phyloP scores from a whole-genome alignment of 176 grass and related monocot genomes.

The Zoysia japonica region DNA sequence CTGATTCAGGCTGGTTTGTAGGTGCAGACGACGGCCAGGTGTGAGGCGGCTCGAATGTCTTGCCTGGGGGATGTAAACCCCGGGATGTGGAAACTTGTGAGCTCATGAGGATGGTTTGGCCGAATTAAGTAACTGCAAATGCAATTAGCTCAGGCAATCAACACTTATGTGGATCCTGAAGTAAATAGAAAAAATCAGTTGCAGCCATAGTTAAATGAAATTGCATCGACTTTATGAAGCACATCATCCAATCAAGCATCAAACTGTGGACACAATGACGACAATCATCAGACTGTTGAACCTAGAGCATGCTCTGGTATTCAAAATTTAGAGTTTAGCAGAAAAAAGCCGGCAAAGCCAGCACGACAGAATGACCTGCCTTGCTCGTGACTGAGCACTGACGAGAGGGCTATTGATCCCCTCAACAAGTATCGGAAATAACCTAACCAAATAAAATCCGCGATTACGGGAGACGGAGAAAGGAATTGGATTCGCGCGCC shows the following conservation, averaged over 20 bases:
- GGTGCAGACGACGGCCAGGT: slow-evolving; percentile 42
- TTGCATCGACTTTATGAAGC: not conserved
- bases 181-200: slow-evolving; percentile 18
- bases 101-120: slow-evolving; percentile 40
- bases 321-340: not conserved
- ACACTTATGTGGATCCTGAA: not conserved
- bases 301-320: not conserved
- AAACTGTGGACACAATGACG: not conserved
- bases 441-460: not conserved
- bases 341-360: not conserved
- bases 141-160: not conserved
- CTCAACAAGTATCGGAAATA: not conserved
- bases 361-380: not conserved
- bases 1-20: slow-evolving; percentile 40
- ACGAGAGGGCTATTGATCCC: not conserved
- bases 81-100: slow-evolving; percentile 62
- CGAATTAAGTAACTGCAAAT: not conserved
- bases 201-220: not conserved
- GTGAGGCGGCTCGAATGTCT: slow-evolving; percentile 48
- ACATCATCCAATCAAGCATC: not conserved
- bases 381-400: not conserved
- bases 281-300: not conserved
- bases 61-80: slow-evolving; percentile 36
- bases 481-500: not conserved
- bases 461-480: not conserved